Conservation (phyloP, 257 asterid genomes). For the Lycium ferocissimum region DNA sequence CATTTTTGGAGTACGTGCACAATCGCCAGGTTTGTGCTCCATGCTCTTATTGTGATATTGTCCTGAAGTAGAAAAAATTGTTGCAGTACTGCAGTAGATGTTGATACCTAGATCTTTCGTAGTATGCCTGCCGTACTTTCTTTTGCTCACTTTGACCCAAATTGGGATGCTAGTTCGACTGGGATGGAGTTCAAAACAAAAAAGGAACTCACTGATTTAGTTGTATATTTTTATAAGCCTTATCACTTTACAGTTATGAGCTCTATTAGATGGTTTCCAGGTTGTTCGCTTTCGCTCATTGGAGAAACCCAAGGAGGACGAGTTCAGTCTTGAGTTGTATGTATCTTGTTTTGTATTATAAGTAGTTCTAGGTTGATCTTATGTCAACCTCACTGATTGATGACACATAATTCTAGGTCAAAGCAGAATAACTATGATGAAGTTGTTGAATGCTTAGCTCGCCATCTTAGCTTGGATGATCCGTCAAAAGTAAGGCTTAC, state of each 20-base stretch:
- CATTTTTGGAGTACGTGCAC: constrained; percentile 75
- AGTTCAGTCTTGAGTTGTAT: constrained; percentile 81
- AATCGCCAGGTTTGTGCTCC: constrained; percentile 67
- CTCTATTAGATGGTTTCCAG: constrained; percentile 49
- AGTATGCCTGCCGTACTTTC: not conserved
- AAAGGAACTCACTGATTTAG: not conserved
- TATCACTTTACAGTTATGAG: constrained; percentile 15
- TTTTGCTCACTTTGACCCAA: constrained; percentile 12
- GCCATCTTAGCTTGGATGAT: constrained; percentile 72
- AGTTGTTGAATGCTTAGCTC: constrained; percentile 80
- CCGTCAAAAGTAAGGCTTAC: constrained; percentile 86
- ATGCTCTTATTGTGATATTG: constrained; percentile 24
- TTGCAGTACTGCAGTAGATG: constrained; percentile 25
- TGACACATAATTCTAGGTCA: constrained; percentile 58
- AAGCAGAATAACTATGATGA: constrained; percentile 81
- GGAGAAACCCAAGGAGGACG: constrained; percentile 91
- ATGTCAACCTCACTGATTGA: constrained; percentile 26
- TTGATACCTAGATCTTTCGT: not conserved
- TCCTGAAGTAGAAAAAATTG: constrained; percentile 17
- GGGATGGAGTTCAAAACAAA: not conserved
- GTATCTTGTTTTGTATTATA: constrained; percentile 39
- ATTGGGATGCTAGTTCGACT: constrained; percentile 2
- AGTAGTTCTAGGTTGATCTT: constrained; percentile 20
- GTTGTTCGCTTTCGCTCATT: constrained; percentile 77
- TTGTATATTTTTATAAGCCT: not conserved